These are phyloP conservation scores for Exophiala sp. DNA, from an alignment of 2,329 filamentous ascomycete genomes.

Conservation along the genomic window DNA sequence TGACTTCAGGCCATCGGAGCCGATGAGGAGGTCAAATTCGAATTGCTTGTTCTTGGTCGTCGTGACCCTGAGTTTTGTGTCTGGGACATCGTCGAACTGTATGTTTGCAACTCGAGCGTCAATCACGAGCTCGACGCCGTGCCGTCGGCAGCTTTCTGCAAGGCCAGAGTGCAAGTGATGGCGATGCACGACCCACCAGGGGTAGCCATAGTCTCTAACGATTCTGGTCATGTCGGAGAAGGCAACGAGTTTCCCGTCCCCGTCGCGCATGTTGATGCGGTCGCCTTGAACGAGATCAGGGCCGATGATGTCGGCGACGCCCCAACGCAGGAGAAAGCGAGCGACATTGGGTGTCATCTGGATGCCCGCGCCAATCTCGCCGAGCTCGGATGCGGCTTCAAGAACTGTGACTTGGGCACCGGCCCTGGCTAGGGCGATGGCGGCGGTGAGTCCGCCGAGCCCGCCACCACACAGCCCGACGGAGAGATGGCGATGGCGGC, in stretches of 20 bases:
- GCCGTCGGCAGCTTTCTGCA: slow-evolving; percentile 36
- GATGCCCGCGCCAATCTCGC: slow-evolving; percentile 37
- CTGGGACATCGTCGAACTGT: slow-evolving; percentile 19
- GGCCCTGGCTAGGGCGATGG: slow-evolving; percentile 40
- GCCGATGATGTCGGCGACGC: slow-evolving; percentile 39
- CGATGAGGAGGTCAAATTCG: slow-evolving; percentile 38
- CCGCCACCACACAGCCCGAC: slow-evolving; percentile 38
- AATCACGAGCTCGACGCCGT: slow-evolving; percentile 39
- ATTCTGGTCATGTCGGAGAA: slow-evolving; percentile 5
- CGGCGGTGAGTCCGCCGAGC: slow-evolving; percentile 42
- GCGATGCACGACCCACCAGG: slow-evolving; percentile 33
- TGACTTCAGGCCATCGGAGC: slow-evolving; percentile 43
- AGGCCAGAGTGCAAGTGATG: slow-evolving; percentile 47
- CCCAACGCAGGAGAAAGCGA: slow-evolving; percentile 40
- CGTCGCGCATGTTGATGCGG: slow-evolving; percentile 36
- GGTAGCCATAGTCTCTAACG: slow-evolving; percentile 4
- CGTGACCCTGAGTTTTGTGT: not conserved
- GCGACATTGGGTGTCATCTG: slow-evolving; percentile 26
- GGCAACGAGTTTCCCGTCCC: slow-evolving; percentile 17
- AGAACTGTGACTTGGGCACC: slow-evolving; percentile 41
- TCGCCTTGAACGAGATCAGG: slow-evolving; percentile 39
- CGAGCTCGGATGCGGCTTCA: slow-evolving; percentile 40
- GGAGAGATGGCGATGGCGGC: slow-evolving; percentile 5
- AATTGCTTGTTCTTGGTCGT: not conserved
- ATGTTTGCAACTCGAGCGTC: slow-evolving; percentile 36